Evolutionary conservation across 495 filamentous ascomycete genomes (phyloP).

Genomic region (Diplogelasinospora grovesii): DNA sequence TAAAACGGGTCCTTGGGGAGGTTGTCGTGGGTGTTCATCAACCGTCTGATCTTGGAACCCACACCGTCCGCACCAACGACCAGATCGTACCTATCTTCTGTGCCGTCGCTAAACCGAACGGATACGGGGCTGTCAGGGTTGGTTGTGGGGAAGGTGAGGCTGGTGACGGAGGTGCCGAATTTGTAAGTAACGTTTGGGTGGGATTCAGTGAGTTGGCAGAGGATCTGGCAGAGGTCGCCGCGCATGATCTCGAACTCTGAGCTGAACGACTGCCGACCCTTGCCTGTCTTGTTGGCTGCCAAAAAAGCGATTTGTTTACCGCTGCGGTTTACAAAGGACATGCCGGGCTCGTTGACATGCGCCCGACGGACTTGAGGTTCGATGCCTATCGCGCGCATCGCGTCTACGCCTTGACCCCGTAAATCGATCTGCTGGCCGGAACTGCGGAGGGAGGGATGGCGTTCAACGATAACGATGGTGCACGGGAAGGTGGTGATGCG

Average conservation of each 20-base stretch:
- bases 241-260: conserved; percentile 54
- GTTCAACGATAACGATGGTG: conserved; percentile 48
- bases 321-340: conserved; percentile 34
- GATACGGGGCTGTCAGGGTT: conserved; percentile 21
- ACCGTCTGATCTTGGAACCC: conserved; percentile 33
- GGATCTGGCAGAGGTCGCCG: conserved; percentile 42
- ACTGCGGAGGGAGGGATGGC: conserved; percentile 35
- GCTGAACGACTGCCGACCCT: conserved; percentile 37
- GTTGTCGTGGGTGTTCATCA: conserved; percentile 25
- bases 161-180: conserved; percentile 32
- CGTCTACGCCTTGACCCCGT: conserved; percentile 37
- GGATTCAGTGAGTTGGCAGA: conserved; percentile 39
- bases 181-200: conserved; percentile 34
- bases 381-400: conserved; percentile 49
- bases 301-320: conserved; percentile 35
- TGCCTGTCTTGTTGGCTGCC: conserved; percentile 31
- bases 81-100: conserved; percentile 35
- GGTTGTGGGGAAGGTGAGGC: conserved; percentile 16
- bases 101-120: conserved; percentile 32
- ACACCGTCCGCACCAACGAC: conserved; percentile 46
- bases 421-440: conserved; percentile 51
- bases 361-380: conserved; percentile 36
- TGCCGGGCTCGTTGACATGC: conserved; percentile 34
- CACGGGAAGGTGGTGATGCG: conserved; percentile 25
- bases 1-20: conserved; percentile 20